These are phyloP conservation scores for Liriodendron chinense DNA, from an alignment of 164 flowering plant species.

Conservation along the genomic window DNA sequence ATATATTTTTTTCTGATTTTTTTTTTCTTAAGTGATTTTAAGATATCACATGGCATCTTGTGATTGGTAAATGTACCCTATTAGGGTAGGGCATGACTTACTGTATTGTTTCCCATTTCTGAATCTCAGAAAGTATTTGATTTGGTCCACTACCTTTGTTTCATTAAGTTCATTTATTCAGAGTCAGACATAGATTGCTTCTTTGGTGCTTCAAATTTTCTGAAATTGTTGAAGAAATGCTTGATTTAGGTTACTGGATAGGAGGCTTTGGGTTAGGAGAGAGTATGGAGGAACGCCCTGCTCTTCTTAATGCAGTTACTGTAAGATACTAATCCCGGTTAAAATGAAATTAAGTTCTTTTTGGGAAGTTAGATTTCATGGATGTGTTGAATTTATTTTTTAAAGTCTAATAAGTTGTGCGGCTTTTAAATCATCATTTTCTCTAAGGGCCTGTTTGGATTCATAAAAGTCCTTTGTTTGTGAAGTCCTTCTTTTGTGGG, in stretches of 20 bases:
- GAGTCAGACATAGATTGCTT: background rate
- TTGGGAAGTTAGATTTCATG: background rate
- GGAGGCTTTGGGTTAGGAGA: constrained; percentile 98
- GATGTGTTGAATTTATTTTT: background rate
- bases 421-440: background rate
- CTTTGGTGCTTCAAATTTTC: background rate
- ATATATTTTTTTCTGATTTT: too few species aligned
- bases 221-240: background rate
- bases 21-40: too few species aligned
- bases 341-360: background rate
- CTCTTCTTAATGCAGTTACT: constrained; percentile 58
- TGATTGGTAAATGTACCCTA: too few species aligned
- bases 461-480: too few species aligned
- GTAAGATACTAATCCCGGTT: constrained; percentile 33
- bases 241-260: constrained; percentile 68
- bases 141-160: background rate
- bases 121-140: background rate
- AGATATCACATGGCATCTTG: too few species aligned
- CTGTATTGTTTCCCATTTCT: background rate
- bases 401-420: background rate
- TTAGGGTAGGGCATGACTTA: too few species aligned
- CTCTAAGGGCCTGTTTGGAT: background rate
- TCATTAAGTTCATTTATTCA: background rate
- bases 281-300: constrained; percentile 66
- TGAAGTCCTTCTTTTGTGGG: too few species aligned